A percentile compares a stretch with the other conserved stretches of the same genome.
Evolutionary conservation across 176 grass and related monocot genomes (phyloP).

Genomic region (Avena insularis): DNA sequence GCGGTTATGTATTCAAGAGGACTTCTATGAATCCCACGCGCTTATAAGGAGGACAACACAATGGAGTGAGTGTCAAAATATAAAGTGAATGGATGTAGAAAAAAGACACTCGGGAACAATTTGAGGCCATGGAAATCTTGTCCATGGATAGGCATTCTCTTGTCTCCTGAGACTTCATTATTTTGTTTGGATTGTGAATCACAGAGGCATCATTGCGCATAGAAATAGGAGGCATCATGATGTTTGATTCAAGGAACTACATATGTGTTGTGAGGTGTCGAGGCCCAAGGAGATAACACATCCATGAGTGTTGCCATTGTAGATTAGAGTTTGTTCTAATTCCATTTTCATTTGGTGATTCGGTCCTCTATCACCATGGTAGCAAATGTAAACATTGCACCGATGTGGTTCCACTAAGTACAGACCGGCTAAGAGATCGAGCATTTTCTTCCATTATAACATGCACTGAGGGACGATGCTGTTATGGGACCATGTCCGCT

Average conservation of each 20-base stretch:
- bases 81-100: background rate
- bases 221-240: background rate
- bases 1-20: background rate
- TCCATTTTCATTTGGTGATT: background rate
- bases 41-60: background rate
- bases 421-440: background rate
- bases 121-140: background rate
- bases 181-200: background rate
- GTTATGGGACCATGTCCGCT: background rate
- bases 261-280: background rate
- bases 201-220: background rate
- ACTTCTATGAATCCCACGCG: background rate
- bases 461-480: background rate
- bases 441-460: background rate
- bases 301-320: background rate
- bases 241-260: background rate
- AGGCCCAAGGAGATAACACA: background rate
- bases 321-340: background rate
- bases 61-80: background rate
- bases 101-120: background rate
- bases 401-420: background rate
- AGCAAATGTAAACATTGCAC: background rate
- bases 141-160: background rate
- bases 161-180: background rate
- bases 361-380: background rate